Evolutionary conservation across 1,284 basidiomycete species (phyloP).

Genomic region (Sporisorium exsertum): DNA sequence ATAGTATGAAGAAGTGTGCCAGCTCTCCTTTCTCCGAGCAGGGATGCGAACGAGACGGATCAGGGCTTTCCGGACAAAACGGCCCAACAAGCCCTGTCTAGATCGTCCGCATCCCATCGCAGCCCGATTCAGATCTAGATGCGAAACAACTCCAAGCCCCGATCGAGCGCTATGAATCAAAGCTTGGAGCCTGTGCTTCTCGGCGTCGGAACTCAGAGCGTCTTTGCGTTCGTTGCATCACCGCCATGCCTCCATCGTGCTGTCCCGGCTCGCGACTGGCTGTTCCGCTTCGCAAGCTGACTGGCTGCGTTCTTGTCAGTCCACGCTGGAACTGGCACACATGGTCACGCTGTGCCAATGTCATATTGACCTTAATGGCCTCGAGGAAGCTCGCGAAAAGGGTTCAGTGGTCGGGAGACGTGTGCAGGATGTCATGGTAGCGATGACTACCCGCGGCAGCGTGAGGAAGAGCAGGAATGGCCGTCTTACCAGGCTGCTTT

Average conservation of each 20-base stretch:
- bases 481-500: too few relatives aligned
- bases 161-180: not conserved
- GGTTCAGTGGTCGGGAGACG: too few relatives aligned
- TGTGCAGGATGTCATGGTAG: not conserved
- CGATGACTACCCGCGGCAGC: not conserved
- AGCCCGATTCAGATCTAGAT: slow-evolving; percentile 9
- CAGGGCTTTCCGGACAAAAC: slow-evolving; percentile 17
- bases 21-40: too few relatives aligned
- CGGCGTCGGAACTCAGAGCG: not conserved
- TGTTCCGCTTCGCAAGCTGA: not conserved
- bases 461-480: not conserved
- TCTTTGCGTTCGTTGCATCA: not conserved
- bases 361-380: not conserved
- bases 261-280: not conserved
- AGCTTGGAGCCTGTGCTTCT: not conserved
- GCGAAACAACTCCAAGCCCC: not conserved
- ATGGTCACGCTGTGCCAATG: not conserved
- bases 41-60: slow-evolving; percentile 8
- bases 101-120: not conserved
- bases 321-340: not conserved
- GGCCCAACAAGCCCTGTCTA: not conserved
- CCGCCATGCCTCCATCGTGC: not conserved
- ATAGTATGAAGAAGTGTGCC: too few relatives aligned
- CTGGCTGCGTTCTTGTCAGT: not conserved
- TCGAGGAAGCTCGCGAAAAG: not conserved